A percentile compares a stretch with the other conserved stretches of the same genome.
phyloP scores from a whole-genome alignment of 2,329 filamentous ascomycete genomes.

The Escovopsis sp. region DNA sequence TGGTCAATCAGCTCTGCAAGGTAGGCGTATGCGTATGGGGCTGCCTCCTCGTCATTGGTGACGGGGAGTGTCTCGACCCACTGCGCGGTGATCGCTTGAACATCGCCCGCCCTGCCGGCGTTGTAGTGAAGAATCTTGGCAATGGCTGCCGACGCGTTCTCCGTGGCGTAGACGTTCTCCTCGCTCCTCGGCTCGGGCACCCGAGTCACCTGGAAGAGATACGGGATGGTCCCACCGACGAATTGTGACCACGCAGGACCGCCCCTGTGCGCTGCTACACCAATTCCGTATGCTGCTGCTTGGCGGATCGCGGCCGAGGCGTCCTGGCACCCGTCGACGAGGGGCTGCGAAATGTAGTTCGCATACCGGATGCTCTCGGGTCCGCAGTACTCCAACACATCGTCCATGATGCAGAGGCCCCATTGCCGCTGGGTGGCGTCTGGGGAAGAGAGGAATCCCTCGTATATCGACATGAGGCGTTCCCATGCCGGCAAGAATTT shows the following conservation, averaged over 20 bases:
- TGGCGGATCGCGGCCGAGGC: constrained; percentile 82
- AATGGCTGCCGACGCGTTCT: constrained; percentile 92
- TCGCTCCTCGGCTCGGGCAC: constrained; percentile 72
- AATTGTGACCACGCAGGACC: constrained; percentile 81
- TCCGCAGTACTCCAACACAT: constrained; percentile 94
- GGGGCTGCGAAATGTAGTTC: constrained; percentile 71
- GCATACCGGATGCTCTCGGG: constrained; percentile 76
- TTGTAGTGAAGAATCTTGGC: constrained; percentile 96
- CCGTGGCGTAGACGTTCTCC: constrained; percentile 91
- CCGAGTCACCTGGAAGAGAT: constrained; percentile 72
- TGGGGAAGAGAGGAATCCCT: constrained; percentile 62
- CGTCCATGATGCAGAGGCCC: constrained; percentile 98
- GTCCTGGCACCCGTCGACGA: constrained; percentile 77
- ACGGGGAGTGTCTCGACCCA: constrained; percentile 90
- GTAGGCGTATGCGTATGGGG: constrained; percentile 90
- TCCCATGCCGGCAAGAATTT: constrained; percentile 83
- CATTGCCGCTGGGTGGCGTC: constrained; percentile 93
- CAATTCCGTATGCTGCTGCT: constrained; percentile 89
- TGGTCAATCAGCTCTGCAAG: constrained; percentile 82
- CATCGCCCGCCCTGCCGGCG: constrained; percentile 56
- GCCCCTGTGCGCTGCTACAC: constrained; percentile 86
- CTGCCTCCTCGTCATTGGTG: constrained; percentile 90
- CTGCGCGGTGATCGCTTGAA: constrained; percentile 60
- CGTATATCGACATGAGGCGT: constrained; percentile 69
- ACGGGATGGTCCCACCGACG: constrained; percentile 61